Evolutionary conservation across 148 eudicot genomes (phyloP).

Genomic region (Drosera capensis): DNA sequence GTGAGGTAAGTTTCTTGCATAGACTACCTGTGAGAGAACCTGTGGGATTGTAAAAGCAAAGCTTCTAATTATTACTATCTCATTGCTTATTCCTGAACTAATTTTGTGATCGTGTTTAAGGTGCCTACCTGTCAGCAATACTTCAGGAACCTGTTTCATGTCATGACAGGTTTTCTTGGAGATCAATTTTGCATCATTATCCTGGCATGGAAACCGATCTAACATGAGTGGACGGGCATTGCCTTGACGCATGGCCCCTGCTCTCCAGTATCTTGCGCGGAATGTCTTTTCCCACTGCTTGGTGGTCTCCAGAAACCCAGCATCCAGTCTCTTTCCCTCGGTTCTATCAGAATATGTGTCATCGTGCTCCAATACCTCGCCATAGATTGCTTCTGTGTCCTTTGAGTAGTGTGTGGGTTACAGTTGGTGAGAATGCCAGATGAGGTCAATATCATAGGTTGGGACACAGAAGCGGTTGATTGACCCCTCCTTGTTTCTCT

Average conservation of each 20-base stretch:
- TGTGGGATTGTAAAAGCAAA: neutral
- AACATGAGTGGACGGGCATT: conserved; percentile 3
- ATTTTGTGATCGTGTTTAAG: no score
- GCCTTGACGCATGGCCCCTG: conserved; percentile 9
- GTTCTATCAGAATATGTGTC: conserved; percentile 61
- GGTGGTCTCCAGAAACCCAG: conserved; percentile 19
- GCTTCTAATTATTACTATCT: neutral
- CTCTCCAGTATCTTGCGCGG: conserved; percentile 11
- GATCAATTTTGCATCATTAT: neutral
- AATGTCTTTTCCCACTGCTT: conserved; percentile 10
- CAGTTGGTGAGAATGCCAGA: conserved; percentile 70
- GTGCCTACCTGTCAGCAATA: no score
- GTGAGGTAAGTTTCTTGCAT: conserved; percentile 1
- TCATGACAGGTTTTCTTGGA: neutral
- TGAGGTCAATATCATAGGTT: conserved; percentile 62
- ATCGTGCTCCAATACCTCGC: conserved; percentile 50
- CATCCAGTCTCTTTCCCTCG: conserved; percentile 44
- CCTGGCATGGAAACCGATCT: neutral
- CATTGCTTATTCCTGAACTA: no score
- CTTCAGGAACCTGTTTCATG: conserved; percentile 5
- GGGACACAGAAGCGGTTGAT: conserved; percentile 46
- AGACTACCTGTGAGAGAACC: conserved; percentile 12
- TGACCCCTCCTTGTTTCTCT: conserved; percentile 31
- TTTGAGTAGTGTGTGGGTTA: conserved; percentile 36
- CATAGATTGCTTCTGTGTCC: conserved; percentile 30